Evolutionary conservation across 139 green algal genomes (phyloP).

Genomic region (Chlorella sorokiniana): DNA sequence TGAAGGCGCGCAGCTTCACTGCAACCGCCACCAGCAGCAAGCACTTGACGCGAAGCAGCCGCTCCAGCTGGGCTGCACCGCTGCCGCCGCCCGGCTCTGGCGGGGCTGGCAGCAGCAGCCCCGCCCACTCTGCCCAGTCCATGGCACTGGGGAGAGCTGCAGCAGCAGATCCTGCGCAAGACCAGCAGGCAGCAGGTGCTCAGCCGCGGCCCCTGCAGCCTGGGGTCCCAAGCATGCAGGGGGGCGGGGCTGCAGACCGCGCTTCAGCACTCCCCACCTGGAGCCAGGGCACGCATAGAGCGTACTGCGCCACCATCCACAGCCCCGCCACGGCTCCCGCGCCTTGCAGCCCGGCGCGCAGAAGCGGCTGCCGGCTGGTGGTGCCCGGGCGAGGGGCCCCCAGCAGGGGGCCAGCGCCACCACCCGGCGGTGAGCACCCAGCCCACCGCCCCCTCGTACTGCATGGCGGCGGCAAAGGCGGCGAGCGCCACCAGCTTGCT

Average conservation of each 20-base stretch:
- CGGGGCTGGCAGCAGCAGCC: background rate
- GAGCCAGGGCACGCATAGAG: constrained; percentile 19
- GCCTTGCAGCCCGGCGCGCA: background rate
- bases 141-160: background rate
- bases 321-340: background rate
- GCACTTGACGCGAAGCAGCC: constrained; percentile 40
- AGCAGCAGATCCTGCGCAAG: constrained; percentile 20
- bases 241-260: too few species aligned
- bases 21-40: constrained; percentile 47
- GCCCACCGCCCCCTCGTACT: constrained; percentile 41
- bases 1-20: constrained; percentile 41
- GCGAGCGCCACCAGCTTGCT: constrained; percentile 44
- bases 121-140: constrained; percentile 19
- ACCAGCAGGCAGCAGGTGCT: constrained; percentile 18
- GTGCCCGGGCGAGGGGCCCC: constrained; percentile 10
- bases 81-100: background rate
- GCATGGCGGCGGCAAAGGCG: constrained; percentile 48
- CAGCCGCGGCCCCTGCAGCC: background rate
- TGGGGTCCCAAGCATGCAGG: too few species aligned
- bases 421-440: constrained; percentile 35
- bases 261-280: too few species aligned
- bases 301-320: constrained; percentile 55
- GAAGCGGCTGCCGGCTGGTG: background rate
- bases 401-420: constrained; percentile 36
- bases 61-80: constrained; percentile 21